Evolutionary conservation across 257 asterid species (phyloP).

Genomic region (Leptodermis oblonga): DNA sequence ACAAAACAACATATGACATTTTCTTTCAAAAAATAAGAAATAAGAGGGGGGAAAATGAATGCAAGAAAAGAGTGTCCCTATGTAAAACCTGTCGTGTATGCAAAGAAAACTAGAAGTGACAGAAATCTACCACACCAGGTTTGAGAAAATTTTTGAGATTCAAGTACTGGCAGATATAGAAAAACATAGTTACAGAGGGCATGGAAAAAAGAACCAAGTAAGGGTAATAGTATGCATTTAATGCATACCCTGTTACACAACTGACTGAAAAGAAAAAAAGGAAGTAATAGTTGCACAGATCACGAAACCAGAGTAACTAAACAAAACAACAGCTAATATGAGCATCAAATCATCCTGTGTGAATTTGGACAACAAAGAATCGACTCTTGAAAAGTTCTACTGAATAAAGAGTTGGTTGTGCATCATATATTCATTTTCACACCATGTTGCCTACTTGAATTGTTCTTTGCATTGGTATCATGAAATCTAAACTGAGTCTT

Average conservation of each 20-base stretch:
- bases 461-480: no score
- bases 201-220: neutral
- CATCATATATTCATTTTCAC: no score
- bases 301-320: neutral
- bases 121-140: neutral
- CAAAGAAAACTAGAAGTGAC: neutral
- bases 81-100: neutral
- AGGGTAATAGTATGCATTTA: neutral
- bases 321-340: neutral
- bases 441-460: no score
- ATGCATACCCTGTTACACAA: no score
- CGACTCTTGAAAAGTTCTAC: neutral
- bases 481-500: no score
- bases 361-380: neutral
- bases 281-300: neutral
- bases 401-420: no score
- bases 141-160: neutral
- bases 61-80: neutral
- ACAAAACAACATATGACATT: conserved; percentile 10
- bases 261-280: neutral
- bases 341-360: no score
- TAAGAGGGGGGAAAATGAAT: neutral
- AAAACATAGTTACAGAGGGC: neutral
- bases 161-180: neutral
- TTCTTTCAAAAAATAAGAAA: neutral